These are phyloP conservation scores for Amaranthus cruentus DNA, from an alignment of 148 eudicot species.

Conservation along the genomic window DNA sequence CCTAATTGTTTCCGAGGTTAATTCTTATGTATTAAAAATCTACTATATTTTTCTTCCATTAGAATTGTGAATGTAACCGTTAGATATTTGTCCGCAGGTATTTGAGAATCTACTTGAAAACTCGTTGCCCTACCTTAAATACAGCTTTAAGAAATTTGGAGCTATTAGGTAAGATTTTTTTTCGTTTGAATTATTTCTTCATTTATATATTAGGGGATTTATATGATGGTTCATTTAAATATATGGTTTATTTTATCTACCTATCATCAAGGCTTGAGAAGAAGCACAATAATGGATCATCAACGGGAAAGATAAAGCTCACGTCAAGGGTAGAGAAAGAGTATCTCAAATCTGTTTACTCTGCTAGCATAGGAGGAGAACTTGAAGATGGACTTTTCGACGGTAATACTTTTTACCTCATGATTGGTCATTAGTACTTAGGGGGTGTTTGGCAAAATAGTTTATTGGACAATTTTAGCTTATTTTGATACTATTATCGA, in stretches of 20 bases:
- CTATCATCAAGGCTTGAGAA: slow-evolving; percentile 47
- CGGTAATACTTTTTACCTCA: slow-evolving; percentile 42
- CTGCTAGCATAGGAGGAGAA: slow-evolving; percentile 91
- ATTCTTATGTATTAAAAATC: neutral
- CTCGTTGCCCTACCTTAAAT: slow-evolving; percentile 69
- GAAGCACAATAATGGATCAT: slow-evolving; percentile 50
- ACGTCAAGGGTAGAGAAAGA: slow-evolving; percentile 88
- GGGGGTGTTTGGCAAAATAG: too few relatives aligned
- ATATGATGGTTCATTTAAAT: neutral
- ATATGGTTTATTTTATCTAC: slow-evolving; percentile 8
- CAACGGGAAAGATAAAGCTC: slow-evolving; percentile 40
- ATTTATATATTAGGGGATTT: neutral
- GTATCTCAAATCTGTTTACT: slow-evolving; percentile 72
- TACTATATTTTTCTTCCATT: neutral
- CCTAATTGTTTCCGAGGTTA: slow-evolving; percentile 76
- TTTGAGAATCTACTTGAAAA: slow-evolving; percentile 80
- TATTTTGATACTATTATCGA: too few relatives aligned
- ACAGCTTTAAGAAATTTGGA: slow-evolving; percentile 65
- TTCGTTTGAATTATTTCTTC: neutral
- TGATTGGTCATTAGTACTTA: neutral
- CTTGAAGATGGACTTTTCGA: slow-evolving; percentile 98
- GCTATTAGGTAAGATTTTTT: slow-evolving; percentile 57
- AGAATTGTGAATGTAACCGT: slow-evolving; percentile 4
- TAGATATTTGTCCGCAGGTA: slow-evolving; percentile 41
- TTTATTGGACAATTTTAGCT: too few relatives aligned